Evolutionary conservation across 441 rosid species (phyloP), one percentile per base, ranked within the genome.

Genomic region (Rhodomyrtus psidioides): DNA sequence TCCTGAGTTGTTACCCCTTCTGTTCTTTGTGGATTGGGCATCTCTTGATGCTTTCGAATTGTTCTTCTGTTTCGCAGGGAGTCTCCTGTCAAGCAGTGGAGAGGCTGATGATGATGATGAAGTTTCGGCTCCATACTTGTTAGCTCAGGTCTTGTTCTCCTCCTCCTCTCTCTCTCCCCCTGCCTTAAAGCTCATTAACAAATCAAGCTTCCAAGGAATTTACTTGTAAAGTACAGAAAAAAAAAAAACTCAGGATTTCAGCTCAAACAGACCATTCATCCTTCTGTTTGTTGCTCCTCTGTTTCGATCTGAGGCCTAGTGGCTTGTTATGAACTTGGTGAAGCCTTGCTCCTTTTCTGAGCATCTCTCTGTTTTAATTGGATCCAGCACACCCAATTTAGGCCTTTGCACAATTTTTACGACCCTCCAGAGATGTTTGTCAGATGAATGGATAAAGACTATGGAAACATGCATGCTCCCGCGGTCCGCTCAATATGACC

Each of bases 61-160:
- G 44, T 12, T 54, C n/a, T 83, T 16, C 55, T 87, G 34, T 44
- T 81, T 85, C 46, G 28, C 83, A 93, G 95, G 95, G 91, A 89
- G 86, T 87, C 90, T 91, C 87, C 86, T 85, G 85, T 86, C 91
- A 70, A 57, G 30, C 59, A 85, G 83, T 59, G 89, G 88, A 84
- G 65, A 58, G 74, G 53, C 12, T 12, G 84, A 89, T 70, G 84
- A 89, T 70, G 89, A 89, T 76, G 58, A 53, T 70, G 82, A 88
- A 55, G 34, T 84, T 17, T 15, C 82, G 44, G 87, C 85, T 74
- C 90, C 88, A 24, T 90, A 90, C 88, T 81, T 87, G 28, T 83
- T 86, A 44, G 30, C 85, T 87, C 93, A 90, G 94, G 94, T 93
- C 2, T 46, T 30, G 44, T 34, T n/a, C 55, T 55, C 13, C 65